Evolutionary conservation across 495 filamentous ascomycete species (phyloP).

Genomic region (Cercophora newfieldiana): DNA sequence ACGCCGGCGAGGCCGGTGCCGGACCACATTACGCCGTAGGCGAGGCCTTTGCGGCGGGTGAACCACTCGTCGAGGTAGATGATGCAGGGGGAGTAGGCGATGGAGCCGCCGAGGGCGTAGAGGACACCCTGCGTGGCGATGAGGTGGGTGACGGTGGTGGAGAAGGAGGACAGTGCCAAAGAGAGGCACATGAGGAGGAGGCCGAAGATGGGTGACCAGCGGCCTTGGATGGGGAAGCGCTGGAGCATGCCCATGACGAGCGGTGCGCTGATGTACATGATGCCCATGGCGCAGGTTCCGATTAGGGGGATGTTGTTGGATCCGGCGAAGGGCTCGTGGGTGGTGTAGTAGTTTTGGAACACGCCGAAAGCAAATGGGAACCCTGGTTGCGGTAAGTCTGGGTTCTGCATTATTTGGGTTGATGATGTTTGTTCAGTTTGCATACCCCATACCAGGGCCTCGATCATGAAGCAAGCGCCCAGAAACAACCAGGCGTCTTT

Average conservation of each 20-base stretch:
- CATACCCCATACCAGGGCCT: conserved; percentile 67
- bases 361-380: conserved; percentile 63
- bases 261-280: conserved; percentile 53
- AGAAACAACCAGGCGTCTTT: conserved; percentile 67
- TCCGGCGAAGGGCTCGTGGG: conserved; percentile 40
- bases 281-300: conserved; percentile 45
- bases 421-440: not conserved
- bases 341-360: conserved; percentile 50
- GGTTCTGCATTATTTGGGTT: not conserved
- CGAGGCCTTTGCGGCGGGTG: conserved; percentile 50
- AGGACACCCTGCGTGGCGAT: conserved; percentile 56
- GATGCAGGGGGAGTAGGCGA: conserved; percentile 51
- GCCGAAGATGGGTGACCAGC: conserved; percentile 40
- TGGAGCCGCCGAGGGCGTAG: conserved; percentile 49
- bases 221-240: conserved; percentile 30
- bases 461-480: conserved; percentile 60
- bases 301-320: conserved; percentile 43
- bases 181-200: conserved; percentile 41
- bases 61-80: conserved; percentile 62
- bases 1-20: conserved; percentile 43
- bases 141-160: conserved; percentile 44
- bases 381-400: conserved; percentile 38
- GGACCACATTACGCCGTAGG: conserved; percentile 58
- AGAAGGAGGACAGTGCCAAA: conserved; percentile 48
- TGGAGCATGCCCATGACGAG: conserved; percentile 39